phyloP scores from a whole-genome alignment of 805 yeast species.

The Sugiyamaella qingdaonensis region DNA sequence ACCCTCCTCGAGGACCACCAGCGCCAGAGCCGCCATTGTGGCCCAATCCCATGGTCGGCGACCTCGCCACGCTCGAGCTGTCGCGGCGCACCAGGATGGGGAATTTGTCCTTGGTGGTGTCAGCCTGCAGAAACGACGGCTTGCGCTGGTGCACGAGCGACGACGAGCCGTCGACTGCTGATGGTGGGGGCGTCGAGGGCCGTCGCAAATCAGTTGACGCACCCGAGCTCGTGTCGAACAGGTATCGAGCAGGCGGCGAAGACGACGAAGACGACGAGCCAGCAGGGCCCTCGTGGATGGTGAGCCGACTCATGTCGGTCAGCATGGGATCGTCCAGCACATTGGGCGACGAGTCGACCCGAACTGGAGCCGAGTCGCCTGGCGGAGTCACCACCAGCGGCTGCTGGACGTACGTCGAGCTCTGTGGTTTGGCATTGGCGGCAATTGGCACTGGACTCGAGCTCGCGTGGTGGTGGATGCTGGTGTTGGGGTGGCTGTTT shows the following conservation, averaged over 20 bases:
- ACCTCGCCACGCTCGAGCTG: slow-evolving; percentile 13
- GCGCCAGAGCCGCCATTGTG: not conserved
- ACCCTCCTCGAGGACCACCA: not conserved
- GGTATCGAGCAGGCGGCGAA: slow-evolving; percentile 2
- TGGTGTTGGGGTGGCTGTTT: not conserved
- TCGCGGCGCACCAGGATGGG: slow-evolving; percentile 33
- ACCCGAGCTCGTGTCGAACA: not conserved
- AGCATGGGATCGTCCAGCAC: not conserved
- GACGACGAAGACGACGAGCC: not conserved
- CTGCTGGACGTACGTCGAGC: not conserved
- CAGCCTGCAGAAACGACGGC: slow-evolving; percentile 26
- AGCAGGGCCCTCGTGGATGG: not conserved
- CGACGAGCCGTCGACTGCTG: not conserved
- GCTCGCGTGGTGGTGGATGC: not conserved
- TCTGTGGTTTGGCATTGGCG: not conserved
- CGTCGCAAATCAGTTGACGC: not conserved
- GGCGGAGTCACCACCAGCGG: slow-evolving; percentile 5
- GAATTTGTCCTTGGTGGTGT: slow-evolving; percentile 33
- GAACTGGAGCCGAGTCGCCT: not conserved
- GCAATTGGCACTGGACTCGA: slow-evolving; percentile 1
- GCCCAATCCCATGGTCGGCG: not conserved
- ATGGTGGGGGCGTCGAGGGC: not conserved
- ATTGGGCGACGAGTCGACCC: not conserved
- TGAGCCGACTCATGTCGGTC: not conserved
- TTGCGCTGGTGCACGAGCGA: slow-evolving; percentile 6